Conservation (phyloP, 257 asterid genomes). For the Solanum tarijense region DNA sequence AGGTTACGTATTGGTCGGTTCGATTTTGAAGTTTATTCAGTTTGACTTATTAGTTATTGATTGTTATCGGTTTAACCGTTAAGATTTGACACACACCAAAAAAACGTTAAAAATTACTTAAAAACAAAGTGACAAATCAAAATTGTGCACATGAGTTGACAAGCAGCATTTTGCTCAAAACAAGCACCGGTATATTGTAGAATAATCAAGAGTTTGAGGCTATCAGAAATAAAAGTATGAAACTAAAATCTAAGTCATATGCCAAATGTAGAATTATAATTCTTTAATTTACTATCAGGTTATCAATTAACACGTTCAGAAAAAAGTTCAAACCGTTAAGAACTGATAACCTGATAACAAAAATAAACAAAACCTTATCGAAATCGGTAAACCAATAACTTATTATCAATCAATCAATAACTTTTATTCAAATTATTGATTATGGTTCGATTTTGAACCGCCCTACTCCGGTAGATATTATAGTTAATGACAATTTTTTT, state of each 20-base stretch:
- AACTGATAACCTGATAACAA: no score
- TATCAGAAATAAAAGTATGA: no score
- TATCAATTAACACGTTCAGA: neutral
- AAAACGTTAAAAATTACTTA: no score
- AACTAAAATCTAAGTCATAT: neutral
- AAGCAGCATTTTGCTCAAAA: no score
- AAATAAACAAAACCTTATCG: no score
- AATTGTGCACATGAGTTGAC: neutral
- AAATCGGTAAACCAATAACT: no score
- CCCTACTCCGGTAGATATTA: rapidly evolving
- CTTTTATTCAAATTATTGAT: no score
- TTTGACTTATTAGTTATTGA: no score
- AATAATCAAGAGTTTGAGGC: neutral
- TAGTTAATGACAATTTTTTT: neutral
- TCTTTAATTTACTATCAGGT: neutral
- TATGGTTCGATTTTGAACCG: neutral
- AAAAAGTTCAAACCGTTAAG: no score
- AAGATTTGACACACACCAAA: neutral
- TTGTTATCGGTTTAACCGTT: no score
- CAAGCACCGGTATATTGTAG: neutral
- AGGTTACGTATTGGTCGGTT: rapidly evolving
- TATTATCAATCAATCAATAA: no score
- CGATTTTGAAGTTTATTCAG: neutral
- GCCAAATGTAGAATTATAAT: neutral
- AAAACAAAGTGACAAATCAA: neutral